A percentile compares a stretch with the other conserved stretches of the same genome.
These are phyloP conservation scores for Pythium apleroticum DNA, from an alignment of 352 stramenopile genomes.

Conservation along the genomic window DNA sequence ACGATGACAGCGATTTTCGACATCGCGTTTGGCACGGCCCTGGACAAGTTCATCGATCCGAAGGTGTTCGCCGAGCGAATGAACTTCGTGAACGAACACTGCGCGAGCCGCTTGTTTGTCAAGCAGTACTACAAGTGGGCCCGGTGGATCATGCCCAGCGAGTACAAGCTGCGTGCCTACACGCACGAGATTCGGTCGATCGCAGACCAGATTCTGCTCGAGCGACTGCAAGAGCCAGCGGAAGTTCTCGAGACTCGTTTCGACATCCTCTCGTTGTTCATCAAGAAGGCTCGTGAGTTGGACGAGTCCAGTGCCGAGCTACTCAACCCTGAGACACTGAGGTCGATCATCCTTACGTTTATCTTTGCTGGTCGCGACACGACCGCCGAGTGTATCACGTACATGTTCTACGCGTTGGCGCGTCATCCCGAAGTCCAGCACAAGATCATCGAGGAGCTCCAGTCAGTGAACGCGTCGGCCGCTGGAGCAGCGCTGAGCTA, in stretches of 20 bases:
- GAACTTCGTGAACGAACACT: slow-evolving; percentile 56
- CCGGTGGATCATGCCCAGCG: slow-evolving; percentile 59
- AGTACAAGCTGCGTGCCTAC: slow-evolving; percentile 92
- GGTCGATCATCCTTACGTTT: slow-evolving; percentile 75
- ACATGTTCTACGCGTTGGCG: slow-evolving; percentile 72
- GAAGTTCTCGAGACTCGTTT: slow-evolving; percentile 32
- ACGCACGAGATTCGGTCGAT: slow-evolving; percentile 82
- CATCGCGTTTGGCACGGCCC: slow-evolving; percentile 49
- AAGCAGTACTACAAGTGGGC: slow-evolving; percentile 69
- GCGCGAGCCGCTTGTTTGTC: slow-evolving; percentile 52
- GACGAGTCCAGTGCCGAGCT: slow-evolving; percentile 29
- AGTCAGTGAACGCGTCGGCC: slow-evolving; percentile 5
- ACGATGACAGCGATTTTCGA: slow-evolving; percentile 61
- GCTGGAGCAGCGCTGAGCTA: slow-evolving; percentile 35
- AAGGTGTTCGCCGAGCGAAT: slow-evolving; percentile 46
- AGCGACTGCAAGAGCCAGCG: slow-evolving; percentile 35
- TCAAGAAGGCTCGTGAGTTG: slow-evolving; percentile 51
- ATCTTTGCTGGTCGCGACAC: slow-evolving; percentile 87
- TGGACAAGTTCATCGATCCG: slow-evolving; percentile 34
- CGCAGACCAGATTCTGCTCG: slow-evolving; percentile 47
- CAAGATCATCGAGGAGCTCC: slow-evolving; percentile 56
- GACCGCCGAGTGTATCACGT: slow-evolving; percentile 70
- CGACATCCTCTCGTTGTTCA: slow-evolving; percentile 59
- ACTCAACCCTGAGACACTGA: slow-evolving; percentile 39
- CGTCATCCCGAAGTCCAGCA: slow-evolving; percentile 54